Evolutionary conservation across 495 filamentous ascomycete species (phyloP), one percentile per base, ranked within the genome.

Genomic region (Neurospora sp.): DNA sequence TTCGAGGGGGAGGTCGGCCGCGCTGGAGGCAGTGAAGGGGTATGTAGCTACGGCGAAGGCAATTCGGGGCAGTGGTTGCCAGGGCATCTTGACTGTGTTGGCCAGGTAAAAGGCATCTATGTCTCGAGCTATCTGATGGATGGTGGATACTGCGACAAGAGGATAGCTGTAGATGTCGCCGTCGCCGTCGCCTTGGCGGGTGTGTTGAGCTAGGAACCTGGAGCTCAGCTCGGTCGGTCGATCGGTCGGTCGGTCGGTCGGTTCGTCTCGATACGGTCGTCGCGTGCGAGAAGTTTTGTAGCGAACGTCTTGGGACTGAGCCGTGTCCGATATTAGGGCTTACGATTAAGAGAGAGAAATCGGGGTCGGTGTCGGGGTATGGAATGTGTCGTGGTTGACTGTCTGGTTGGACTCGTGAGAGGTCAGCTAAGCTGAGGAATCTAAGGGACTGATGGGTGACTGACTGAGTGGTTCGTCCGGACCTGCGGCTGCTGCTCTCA

Each of bases 21-120:
- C 90, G 73, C 89, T 91, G 39, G 92, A 90, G 69, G 96, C 92
- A 73, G 90, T 88, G 83, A 98, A 99, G 39, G 96, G 96, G 80
- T 94, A 95, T 74, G 90, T 92, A 81, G 94, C 95, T 81, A 99
- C 92, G 74, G 95, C 96, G 84, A 98, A 98, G 77, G 94, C 96
- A 85, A 99, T 98, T 77, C 93, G 94, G 82, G 94, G 94, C 81
- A 99, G 88, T 74, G 96, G 94, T 87, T 91, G 89, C 96, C 96
- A 99, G 88, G 94, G 93, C 94, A 98, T 98, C 54, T 66, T 66
- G 54, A 34, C 28, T 81, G 79, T 80, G 76, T 70, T 74, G 39
- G 71, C 39, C 73, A 72, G 76, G 75, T 66, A 31, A 31, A 77
- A 77, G 74, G 78, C 79, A 81, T 81, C 77, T 76, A 81, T 45